Conservation (phyloP, 495 filamentous ascomycete genomes). For the Xylaria telfairii region DNA sequence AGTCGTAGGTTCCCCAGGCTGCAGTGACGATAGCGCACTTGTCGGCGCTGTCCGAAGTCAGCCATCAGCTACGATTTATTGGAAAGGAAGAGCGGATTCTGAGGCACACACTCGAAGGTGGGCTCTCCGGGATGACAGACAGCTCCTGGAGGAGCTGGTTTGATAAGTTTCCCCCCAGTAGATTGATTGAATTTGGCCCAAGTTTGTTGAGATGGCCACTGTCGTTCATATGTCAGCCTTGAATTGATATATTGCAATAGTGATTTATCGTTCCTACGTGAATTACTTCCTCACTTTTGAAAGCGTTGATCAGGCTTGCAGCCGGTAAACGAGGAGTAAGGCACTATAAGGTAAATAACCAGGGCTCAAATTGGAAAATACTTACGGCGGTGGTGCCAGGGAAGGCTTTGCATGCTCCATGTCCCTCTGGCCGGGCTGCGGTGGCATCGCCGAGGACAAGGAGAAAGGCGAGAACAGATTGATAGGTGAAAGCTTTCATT, state of each 20-base stretch:
- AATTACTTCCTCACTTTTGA: background rate
- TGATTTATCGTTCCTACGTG: background rate
- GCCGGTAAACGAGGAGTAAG: background rate
- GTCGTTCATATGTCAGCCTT: background rate
- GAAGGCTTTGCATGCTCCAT: conserved; percentile 39
- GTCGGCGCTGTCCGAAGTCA: conserved; percentile 35
- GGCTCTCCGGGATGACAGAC: conserved; percentile 58
- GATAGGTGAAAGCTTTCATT: conserved; percentile 18
- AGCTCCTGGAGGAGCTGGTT: conserved; percentile 57
- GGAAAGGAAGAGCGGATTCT: background rate
- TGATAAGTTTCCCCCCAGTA: conserved; percentile 57
- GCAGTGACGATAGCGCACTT: conserved; percentile 41
- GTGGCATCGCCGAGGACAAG: conserved; percentile 28
- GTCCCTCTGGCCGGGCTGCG: conserved; percentile 6
- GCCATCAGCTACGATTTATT: background rate
- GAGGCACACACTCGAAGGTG: conserved; percentile 19
- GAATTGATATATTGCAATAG: background rate
- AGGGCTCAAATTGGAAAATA: background rate
- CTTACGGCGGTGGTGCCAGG: conserved; percentile 36
- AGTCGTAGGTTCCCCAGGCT: conserved; percentile 44
- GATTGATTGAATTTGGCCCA: conserved; percentile 46
- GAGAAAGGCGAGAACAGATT: conserved; percentile 9
- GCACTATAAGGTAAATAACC: background rate
- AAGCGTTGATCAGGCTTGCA: background rate
- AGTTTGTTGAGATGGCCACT: conserved; percentile 41